Evolutionary conservation across 148 eudicot genomes (phyloP).

Genomic region (Chenopodium formosanum): DNA sequence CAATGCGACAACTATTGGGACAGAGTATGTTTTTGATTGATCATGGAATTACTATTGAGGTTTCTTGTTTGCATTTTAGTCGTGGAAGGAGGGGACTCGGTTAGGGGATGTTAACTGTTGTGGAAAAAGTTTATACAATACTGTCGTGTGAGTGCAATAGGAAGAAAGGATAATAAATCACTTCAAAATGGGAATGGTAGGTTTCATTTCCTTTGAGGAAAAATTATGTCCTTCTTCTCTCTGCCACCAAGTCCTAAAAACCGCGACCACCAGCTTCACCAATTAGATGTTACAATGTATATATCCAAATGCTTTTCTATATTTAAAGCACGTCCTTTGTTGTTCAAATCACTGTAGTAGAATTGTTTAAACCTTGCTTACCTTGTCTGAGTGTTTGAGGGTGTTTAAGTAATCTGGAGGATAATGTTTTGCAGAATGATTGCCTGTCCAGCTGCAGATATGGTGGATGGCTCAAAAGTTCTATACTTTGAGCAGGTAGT

Average conservation of each 20-base stretch:
- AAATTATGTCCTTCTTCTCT: not conserved
- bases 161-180: not conserved
- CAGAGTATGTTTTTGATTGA: not conserved
- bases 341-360: not conserved
- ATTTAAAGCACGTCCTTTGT: not conserved
- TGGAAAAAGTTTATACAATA: not conserved
- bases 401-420: conserved; percentile 7
- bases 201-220: not conserved
- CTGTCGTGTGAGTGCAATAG: not conserved
- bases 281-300: too few species aligned
- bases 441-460: conserved; percentile 90
- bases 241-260: not conserved
- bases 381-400: not conserved
- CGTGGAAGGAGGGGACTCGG: not conserved
- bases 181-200: not conserved
- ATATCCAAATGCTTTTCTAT: not conserved
- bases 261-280: not conserved
- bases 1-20: not conserved
- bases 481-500: conserved; percentile 82
- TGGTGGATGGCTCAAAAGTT: conserved; percentile 93
- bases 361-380: not conserved
- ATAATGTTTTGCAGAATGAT: conserved; percentile 58
- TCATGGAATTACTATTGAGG: not conserved
- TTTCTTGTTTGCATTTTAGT: not conserved
- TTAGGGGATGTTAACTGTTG: not conserved